Percentiles rank a stretch among this genome's conserved stretches.
These are phyloP conservation scores for Alliaria petiolata DNA, from an alignment of 345 rosid species.

Conservation along the genomic window DNA sequence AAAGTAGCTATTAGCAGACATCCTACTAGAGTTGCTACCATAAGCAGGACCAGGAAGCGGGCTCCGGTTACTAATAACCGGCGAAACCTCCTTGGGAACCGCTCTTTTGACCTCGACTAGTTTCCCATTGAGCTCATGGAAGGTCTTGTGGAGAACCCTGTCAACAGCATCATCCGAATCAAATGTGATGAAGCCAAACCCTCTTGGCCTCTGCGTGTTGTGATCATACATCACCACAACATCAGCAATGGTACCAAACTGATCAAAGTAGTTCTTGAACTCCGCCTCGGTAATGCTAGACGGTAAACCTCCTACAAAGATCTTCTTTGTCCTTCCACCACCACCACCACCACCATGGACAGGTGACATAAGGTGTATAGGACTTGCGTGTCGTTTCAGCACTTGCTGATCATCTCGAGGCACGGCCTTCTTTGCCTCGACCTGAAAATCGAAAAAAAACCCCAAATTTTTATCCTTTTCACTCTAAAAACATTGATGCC, in stretches of 20 bases:
- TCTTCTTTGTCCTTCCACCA: slow-evolving; percentile 73
- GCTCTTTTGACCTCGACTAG: slow-evolving; percentile 98
- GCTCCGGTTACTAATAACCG: slow-evolving; percentile 50
- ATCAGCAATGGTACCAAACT: slow-evolving; percentile 75
- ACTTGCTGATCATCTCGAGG: slow-evolving; percentile 82
- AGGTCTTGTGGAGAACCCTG: slow-evolving; percentile 71
- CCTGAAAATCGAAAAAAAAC: slow-evolving; percentile 37
- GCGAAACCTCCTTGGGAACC: slow-evolving; percentile 80
- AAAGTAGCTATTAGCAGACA: slow-evolving; percentile 56
- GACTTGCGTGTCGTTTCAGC: slow-evolving; percentile 45
- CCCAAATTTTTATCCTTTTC: too few relatives aligned
- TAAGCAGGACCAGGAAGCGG: slow-evolving; percentile 44
- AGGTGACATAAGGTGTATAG: slow-evolving; percentile 37
- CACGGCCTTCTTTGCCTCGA: slow-evolving; percentile 95
- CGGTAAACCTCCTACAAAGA: slow-evolving; percentile 91
- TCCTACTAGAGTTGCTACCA: slow-evolving; percentile 31
- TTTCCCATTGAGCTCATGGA: slow-evolving; percentile 94
- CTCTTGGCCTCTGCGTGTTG: slow-evolving; percentile 96
- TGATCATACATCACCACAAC: slow-evolving; percentile 98
- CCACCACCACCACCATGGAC: slow-evolving; percentile 33
- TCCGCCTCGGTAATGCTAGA: slow-evolving; percentile 59
- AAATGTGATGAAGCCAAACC: slow-evolving; percentile 93
- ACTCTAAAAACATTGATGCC: background rate
- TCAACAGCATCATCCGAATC: slow-evolving; percentile 91
- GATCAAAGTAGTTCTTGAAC: slow-evolving; percentile 78